Conservation (phyloP, 208 protist species). For the Leishmania braziliensis region DNA sequence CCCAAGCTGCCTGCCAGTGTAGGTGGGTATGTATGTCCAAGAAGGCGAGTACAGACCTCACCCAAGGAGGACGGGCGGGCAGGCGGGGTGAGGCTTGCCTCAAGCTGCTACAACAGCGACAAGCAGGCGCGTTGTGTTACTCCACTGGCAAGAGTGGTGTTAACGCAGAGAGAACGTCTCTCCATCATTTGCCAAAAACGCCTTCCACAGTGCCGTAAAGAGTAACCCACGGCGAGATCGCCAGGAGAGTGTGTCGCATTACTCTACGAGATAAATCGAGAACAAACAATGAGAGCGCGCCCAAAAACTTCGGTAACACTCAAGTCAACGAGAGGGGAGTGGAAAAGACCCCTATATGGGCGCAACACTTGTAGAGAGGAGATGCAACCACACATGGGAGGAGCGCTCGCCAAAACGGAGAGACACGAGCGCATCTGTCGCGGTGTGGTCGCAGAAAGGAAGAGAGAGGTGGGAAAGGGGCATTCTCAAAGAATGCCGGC, state of each 20-base stretch:
- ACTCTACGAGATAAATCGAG: background rate
- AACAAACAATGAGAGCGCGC: background rate
- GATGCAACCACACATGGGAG: background rate
- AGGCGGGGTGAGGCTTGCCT: background rate
- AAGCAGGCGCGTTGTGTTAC: background rate
- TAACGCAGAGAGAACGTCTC: background rate
- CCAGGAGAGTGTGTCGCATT: background rate
- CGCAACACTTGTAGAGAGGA: background rate
- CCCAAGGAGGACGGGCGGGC: background rate
- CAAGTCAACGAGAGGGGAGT: background rate
- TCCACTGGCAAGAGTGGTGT: background rate
- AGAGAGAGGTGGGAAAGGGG: background rate
- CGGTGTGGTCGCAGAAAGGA: background rate
- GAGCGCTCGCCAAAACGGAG: background rate
- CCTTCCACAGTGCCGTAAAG: background rate
- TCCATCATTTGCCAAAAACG: background rate
- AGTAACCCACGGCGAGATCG: background rate
- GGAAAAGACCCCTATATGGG: background rate
- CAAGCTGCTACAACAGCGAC: background rate
- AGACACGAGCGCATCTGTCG: background rate
- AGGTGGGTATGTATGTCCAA: background rate
- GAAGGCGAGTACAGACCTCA: background rate
- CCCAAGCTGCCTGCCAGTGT: background rate
- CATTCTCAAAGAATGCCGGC: background rate
- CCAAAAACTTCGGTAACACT: background rate